These are phyloP conservation scores for Claviceps lovelessii DNA, from an alignment of 2,329 filamentous ascomycete species.

Conservation along the genomic window DNA sequence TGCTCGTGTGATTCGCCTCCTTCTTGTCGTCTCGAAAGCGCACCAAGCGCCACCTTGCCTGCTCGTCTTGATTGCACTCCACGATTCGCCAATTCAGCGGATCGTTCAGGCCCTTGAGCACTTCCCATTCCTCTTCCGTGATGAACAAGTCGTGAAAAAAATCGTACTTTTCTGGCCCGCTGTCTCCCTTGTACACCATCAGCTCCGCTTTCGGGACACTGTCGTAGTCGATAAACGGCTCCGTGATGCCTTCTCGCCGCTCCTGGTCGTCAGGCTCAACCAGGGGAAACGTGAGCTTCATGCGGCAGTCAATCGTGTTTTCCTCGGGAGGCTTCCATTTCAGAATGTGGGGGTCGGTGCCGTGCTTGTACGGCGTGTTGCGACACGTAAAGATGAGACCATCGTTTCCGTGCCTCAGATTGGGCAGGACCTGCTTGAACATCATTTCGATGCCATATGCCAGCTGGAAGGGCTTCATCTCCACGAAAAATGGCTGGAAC, in stretches of 20 bases:
- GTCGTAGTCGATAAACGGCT: slow-evolving; percentile 64
- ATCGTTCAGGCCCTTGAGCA: slow-evolving; percentile 56
- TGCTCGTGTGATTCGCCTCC: slow-evolving; percentile 77
- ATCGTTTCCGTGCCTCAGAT: slow-evolving; percentile 83
- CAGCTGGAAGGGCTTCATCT: slow-evolving; percentile 81
- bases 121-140: slow-evolving; percentile 68
- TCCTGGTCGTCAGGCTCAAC: slow-evolving; percentile 56
- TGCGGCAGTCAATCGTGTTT: slow-evolving; percentile 85
- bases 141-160: slow-evolving; percentile 55
- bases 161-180: slow-evolving; percentile 39
- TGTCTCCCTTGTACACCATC: slow-evolving; percentile 51
- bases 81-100: slow-evolving; percentile 79
- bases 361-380: slow-evolving; percentile 69
- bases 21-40: slow-evolving; percentile 86
- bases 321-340: slow-evolving; percentile 97
- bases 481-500: slow-evolving; percentile 64
- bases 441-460: slow-evolving; percentile 83
- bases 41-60: slow-evolving; percentile 69
- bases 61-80: slow-evolving; percentile 70
- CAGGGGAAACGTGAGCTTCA: slow-evolving; percentile 61
- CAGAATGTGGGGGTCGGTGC: slow-evolving; percentile 83
- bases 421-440: slow-evolving; percentile 75
- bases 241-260: slow-evolving; percentile 47
- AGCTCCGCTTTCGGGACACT: slow-evolving; percentile 61
- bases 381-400: slow-evolving; percentile 96